A percentile compares a stretch with the other conserved stretches of the same genome.
Conservation (phyloP, 2,329 filamentous ascomycete species). For the Diaporthe destruens region DNA sequence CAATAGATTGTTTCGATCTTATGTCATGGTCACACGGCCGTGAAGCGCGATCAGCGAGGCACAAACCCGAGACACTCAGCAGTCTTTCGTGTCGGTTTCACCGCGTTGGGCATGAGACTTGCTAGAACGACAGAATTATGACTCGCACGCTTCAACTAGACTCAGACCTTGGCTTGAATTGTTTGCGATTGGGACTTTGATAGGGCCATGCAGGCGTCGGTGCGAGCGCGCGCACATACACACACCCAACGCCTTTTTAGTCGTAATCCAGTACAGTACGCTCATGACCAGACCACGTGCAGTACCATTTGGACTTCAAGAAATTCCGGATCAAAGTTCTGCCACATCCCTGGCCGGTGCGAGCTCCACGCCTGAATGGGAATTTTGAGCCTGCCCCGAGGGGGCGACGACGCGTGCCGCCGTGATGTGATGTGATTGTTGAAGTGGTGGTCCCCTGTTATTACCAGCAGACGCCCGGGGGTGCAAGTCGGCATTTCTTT, state of each 20-base stretch:
- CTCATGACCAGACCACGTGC: slow-evolving; percentile 21
- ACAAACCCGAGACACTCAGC: slow-evolving; percentile 26
- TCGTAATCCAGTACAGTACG: background rate
- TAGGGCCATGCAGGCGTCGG: slow-evolving; percentile 21
- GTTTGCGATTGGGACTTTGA: background rate
- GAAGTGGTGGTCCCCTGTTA: slow-evolving; percentile 22
- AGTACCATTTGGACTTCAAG: background rate
- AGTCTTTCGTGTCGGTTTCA: slow-evolving; percentile 26
- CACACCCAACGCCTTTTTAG: background rate
- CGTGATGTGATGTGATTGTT: slow-evolving; percentile 27
- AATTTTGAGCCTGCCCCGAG: slow-evolving; percentile 7
- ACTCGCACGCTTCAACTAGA: slow-evolving; percentile 15
- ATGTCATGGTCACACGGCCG: slow-evolving; percentile 30
- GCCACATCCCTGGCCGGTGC: background rate
- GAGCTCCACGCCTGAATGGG: slow-evolving; percentile 1
- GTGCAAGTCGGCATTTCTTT: slow-evolving; percentile 15
- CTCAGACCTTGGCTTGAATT: slow-evolving; percentile 11
- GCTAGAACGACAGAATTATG: slow-evolving; percentile 13
- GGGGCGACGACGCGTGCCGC: slow-evolving; percentile 14
- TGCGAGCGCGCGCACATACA: background rate
- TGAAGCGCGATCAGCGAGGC: slow-evolving; percentile 31
- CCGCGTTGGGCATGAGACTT: slow-evolving; percentile 7
- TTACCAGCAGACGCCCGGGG: slow-evolving; percentile 27
- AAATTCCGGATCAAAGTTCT: slow-evolving; percentile 4
- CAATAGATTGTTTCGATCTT: slow-evolving; percentile 36